Conservation (phyloP, 768 basidiomycete species). For the Rickenella mellea region DNA sequence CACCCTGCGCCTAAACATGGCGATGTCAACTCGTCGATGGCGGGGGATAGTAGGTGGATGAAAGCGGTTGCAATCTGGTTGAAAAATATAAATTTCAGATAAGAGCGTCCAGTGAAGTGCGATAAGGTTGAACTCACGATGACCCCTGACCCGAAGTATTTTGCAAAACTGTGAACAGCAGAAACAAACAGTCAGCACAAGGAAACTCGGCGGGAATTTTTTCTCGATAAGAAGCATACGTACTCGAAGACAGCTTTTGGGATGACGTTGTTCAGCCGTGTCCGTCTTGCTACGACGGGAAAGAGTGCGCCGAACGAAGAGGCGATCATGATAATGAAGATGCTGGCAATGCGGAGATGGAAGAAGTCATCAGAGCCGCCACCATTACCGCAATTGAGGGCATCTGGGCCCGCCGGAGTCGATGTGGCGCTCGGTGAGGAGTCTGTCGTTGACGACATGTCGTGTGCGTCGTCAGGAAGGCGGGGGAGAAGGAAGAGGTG, state of each 20-base stretch:
- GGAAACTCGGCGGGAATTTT: not conserved
- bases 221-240: slow-evolving; percentile 14
- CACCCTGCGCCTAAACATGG: slow-evolving; percentile 65
- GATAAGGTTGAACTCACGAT: slow-evolving; percentile 41
- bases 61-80: slow-evolving; percentile 83
- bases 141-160: slow-evolving; percentile 87
- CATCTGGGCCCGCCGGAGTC: not conserved
- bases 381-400: slow-evolving; percentile 34
- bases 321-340: slow-evolving; percentile 64
- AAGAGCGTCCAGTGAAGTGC: not conserved
- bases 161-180: slow-evolving; percentile 52
- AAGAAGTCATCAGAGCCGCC: slow-evolving; percentile 40
- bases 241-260: slow-evolving; percentile 65
- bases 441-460: not conserved
- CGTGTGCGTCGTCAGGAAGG: no score
- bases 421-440: not conserved
- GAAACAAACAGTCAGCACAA: not conserved
- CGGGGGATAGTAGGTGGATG: slow-evolving; percentile 75
- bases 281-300: slow-evolving; percentile 53
- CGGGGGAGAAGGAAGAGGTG: no score
- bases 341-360: slow-evolving; percentile 54
- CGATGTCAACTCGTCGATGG: slow-evolving; percentile 57
- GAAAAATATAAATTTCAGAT: slow-evolving; percentile 2
- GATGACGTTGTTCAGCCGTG: slow-evolving; percentile 37
- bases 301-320: slow-evolving; percentile 58